A percentile compares a stretch with the other conserved stretches of the same genome.
These are phyloP conservation scores for Rhododendron griersonianum DNA, from an alignment of 148 eudicot genomes.

Conservation along the genomic window DNA sequence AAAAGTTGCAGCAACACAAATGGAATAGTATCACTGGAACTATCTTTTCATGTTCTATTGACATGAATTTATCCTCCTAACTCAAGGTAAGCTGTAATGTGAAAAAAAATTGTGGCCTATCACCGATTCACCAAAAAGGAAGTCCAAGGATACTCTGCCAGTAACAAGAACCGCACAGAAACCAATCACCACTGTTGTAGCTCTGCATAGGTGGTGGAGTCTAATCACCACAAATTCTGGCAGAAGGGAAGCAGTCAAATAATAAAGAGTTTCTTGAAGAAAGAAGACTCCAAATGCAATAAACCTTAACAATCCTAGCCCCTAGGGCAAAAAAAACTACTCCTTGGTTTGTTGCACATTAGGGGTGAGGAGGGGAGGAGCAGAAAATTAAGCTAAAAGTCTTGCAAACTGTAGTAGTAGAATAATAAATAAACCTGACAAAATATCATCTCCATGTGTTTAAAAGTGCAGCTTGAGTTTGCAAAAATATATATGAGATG, in stretches of 20 bases:
- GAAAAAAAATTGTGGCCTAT: neutral
- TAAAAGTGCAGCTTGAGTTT: neutral
- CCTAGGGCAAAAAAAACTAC: neutral
- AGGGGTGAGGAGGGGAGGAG: neutral
- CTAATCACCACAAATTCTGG: neutral
- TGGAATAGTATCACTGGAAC: neutral
- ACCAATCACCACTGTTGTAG: neutral
- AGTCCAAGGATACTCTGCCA: neutral
- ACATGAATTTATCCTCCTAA: neutral
- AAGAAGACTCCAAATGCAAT: neutral
- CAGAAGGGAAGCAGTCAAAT: neutral
- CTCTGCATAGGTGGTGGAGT: neutral
- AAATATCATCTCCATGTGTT: neutral
- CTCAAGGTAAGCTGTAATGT: neutral
- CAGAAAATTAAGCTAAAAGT: neutral
- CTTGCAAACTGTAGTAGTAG: neutral
- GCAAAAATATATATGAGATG: neutral
- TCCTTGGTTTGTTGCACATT: neutral
- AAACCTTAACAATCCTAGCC: neutral
- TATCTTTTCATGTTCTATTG: neutral
- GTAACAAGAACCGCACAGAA: neutral
- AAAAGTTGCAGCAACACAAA: neutral
- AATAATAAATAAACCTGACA: neutral
- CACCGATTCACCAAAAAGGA: neutral
- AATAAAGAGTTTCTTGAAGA: neutral